phyloP scores from a whole-genome alignment of 192 early-diverging fungal species.

The Entomortierella lignicola region DNA sequence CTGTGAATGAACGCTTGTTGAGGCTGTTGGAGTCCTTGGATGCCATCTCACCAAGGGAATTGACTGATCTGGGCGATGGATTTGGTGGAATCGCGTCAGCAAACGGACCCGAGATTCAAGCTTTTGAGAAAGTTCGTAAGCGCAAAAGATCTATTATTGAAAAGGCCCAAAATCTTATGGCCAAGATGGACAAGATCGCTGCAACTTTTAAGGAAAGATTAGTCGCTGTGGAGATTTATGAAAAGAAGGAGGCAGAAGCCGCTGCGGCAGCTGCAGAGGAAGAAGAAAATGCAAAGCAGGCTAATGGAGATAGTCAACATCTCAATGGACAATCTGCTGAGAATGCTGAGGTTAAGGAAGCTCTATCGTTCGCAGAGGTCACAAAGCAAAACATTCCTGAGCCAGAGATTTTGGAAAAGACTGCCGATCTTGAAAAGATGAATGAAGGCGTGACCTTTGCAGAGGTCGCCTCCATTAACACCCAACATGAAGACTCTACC shows the following conservation, averaged over 20 bases:
- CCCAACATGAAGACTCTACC: conserved; percentile 8
- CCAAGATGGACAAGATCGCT: conserved; percentile 35
- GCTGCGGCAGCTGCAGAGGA: conserved; percentile 12
- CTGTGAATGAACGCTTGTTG: conserved; percentile 32
- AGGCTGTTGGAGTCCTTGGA: conserved; percentile 30
- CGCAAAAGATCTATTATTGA: conserved; percentile 27
- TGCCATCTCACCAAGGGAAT: conserved; percentile 42
- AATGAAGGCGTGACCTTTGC: conserved; percentile 43
- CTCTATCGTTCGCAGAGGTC: conserved; percentile 26
- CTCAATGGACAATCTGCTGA: conserved; percentile 4
- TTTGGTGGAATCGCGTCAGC: conserved; percentile 22
- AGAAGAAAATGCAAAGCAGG: background rate
- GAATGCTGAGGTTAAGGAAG: background rate
- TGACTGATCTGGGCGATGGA: conserved; percentile 47
- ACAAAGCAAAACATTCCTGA: conserved; percentile 17
- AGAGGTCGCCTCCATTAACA: conserved; percentile 18
- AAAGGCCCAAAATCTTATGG: conserved; percentile 37
- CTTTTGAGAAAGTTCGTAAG: conserved; percentile 47
- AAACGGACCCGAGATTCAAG: conserved; percentile 24
- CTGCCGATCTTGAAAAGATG: conserved; percentile 46
- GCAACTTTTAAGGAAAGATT: conserved; percentile 33
- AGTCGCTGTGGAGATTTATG: conserved; percentile 21
- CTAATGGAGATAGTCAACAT: background rate
- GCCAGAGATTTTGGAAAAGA: conserved; percentile 21
- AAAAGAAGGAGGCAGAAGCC: conserved; percentile 30